phyloP scores from a whole-genome alignment of 1,284 basidiomycete genomes.

The Irpex sp. region DNA sequence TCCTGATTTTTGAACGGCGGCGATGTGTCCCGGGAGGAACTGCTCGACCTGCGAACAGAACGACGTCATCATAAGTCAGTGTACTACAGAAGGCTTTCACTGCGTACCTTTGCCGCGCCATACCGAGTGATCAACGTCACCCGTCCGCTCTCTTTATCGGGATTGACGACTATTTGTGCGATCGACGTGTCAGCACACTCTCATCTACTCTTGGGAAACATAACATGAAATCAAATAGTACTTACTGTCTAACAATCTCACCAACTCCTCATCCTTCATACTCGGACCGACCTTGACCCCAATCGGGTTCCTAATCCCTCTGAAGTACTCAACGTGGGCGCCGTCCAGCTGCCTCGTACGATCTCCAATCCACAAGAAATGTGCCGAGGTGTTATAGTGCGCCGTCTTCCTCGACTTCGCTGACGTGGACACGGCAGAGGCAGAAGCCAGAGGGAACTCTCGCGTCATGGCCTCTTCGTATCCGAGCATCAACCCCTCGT shows the following conservation, averaged over 20 bases:
- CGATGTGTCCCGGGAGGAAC: constrained; percentile 80
- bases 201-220: no score
- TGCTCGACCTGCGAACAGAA: constrained; percentile 56
- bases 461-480: constrained; percentile 94
- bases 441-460: constrained; percentile 35
- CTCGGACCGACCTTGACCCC: constrained; percentile 95
- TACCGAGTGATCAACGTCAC: constrained; percentile 94
- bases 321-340: constrained; percentile 94
- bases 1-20: constrained; percentile 74
- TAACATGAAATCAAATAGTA: constrained; percentile 6
- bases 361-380: constrained; percentile 98
- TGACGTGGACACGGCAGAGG: background rate
- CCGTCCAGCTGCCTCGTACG: constrained; percentile 91
- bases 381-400: constrained; percentile 87
- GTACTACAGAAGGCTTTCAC: background rate
- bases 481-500: constrained; percentile 91
- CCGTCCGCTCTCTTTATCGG: constrained; percentile 76
- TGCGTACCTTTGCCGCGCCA: constrained; percentile 76
- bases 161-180: constrained; percentile 71
- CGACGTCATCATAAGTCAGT: no score
- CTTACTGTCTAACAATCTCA: constrained; percentile 75
- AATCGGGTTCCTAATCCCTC: constrained; percentile 94
- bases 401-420: constrained; percentile 19
- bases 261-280: constrained; percentile 81
- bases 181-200: background rate